Evolutionary conservation across 2,329 filamentous ascomycete genomes (phyloP).

Genomic region (Fusarium paranaense): DNA sequence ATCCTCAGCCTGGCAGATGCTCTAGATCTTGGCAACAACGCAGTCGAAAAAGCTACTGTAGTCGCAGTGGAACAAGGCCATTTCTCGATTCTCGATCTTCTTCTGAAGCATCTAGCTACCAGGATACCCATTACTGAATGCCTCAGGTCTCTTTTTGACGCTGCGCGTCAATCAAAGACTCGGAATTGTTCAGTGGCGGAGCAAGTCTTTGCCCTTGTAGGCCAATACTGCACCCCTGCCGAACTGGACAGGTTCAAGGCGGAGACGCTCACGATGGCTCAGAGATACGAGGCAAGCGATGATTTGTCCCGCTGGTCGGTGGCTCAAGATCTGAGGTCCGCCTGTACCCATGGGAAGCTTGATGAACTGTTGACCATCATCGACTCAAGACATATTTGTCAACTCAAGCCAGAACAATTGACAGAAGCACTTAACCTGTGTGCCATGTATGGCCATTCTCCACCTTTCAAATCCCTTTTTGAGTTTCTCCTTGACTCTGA

Average conservation of each 20-base stretch:
- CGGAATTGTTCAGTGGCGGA: neutral
- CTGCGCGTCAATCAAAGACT: neutral
- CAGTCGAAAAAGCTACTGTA: neutral
- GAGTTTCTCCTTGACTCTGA: neutral
- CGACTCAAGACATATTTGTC: neutral
- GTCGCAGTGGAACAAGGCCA: neutral
- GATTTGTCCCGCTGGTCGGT: neutral
- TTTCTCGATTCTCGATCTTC: neutral
- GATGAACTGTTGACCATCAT: neutral
- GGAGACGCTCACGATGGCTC: neutral
- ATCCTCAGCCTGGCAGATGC: neutral
- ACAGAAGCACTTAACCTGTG: neutral
- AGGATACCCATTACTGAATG: neutral
- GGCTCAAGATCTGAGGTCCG: neutral
- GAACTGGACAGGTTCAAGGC: neutral
- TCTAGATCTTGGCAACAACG: neutral
- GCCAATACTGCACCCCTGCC: neutral
- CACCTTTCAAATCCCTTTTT: neutral
- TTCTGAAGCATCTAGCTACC: neutral
- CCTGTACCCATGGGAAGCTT: neutral
- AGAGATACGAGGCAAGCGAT: neutral
- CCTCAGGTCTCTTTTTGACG: neutral
- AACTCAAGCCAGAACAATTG: neutral
- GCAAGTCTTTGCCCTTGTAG: neutral
- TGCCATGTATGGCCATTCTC: neutral